Conservation (phyloP, 176 grass and related monocot genomes). For the Saccharum officinarum region DNA sequence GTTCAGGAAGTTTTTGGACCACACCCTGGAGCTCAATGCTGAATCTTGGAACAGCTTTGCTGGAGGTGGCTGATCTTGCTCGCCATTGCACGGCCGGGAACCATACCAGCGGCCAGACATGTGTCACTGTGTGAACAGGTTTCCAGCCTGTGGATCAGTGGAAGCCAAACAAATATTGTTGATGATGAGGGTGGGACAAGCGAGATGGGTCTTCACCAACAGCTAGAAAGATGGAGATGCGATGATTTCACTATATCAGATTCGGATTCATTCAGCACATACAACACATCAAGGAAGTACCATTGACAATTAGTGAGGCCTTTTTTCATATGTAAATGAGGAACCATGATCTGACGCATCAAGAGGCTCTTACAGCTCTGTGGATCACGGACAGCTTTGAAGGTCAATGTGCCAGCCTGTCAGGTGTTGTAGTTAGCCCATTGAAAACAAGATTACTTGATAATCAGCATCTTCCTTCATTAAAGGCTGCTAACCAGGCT, state of each 20-base stretch:
- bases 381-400: slow-evolving; percentile 3
- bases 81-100: slow-evolving; percentile 84
- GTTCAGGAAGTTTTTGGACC: slow-evolving; percentile 75
- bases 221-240: slow-evolving; percentile 69
- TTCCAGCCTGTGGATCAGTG: slow-evolving; percentile 68
- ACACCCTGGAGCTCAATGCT: slow-evolving; percentile 51
- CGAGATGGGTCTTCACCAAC: slow-evolving; percentile 53
- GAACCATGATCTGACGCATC: background rate
- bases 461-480: slow-evolving; percentile 4
- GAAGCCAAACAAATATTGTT: slow-evolving; percentile 48
- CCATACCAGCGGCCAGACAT: slow-evolving; percentile 83
- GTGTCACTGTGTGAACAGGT: slow-evolving; percentile 88
- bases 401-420: background rate
- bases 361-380: slow-evolving; percentile 12
- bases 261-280: slow-evolving; percentile 47
- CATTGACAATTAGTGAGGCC: slow-evolving; percentile 5
- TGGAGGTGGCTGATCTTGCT: slow-evolving; percentile 85
- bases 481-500: slow-evolving; percentile 23
- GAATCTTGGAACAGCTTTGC: slow-evolving; percentile 60
- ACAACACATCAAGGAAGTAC: slow-evolving; percentile 36
- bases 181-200: slow-evolving; percentile 44
- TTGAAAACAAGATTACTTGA: slow-evolving; percentile 17
- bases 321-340: slow-evolving; percentile 12
- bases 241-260: slow-evolving; percentile 57
- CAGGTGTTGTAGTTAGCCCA: slow-evolving; percentile 17